Conservation (phyloP, 73 alveolate species). For the Uronychia binucleata region DNA sequence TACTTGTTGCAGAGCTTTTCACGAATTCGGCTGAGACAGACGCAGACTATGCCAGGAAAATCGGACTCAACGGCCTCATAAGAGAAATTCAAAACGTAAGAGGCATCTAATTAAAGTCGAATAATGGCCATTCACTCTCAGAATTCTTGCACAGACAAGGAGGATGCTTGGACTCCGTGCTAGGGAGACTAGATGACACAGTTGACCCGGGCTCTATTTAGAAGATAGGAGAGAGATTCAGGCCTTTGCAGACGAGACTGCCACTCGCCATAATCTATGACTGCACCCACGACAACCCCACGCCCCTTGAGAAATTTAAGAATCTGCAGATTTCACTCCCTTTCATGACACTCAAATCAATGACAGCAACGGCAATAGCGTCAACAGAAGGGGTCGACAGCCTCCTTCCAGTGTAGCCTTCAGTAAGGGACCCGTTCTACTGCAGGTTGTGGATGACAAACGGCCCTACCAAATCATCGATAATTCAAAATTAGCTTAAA, state of each 20-base stretch:
- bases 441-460: slow-evolving; percentile 75
- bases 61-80: slow-evolving; percentile 89
- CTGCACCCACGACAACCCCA: slow-evolving; percentile 95
- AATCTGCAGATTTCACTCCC: slow-evolving; percentile 79
- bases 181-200: slow-evolving; percentile 76
- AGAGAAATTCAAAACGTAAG: slow-evolving; percentile 82
- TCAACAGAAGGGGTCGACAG: slow-evolving; percentile 95
- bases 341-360: slow-evolving; percentile 75
- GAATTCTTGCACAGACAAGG: slow-evolving; percentile 71
- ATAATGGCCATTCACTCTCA: slow-evolving; percentile 54
- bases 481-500: slow-evolving; percentile 12
- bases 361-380: slow-evolving; percentile 83
- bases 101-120: slow-evolving; percentile 27
- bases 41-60: slow-evolving; percentile 76
- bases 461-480: slow-evolving; percentile 65
- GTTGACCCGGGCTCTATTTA: slow-evolving; percentile 41
- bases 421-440: slow-evolving; percentile 43
- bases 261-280: slow-evolving; percentile 88
- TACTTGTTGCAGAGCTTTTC: slow-evolving; percentile 94
- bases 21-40: slow-evolving; percentile 87
- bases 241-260: slow-evolving; percentile 51
- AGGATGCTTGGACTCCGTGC: slow-evolving; percentile 76
- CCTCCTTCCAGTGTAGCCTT: slow-evolving; percentile 77
- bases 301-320: slow-evolving; percentile 76
- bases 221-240: slow-evolving; percentile 45